These are phyloP conservation scores for Aethionema arabicum DNA, from an alignment of 345 rosid species.

Conservation along the genomic window DNA sequence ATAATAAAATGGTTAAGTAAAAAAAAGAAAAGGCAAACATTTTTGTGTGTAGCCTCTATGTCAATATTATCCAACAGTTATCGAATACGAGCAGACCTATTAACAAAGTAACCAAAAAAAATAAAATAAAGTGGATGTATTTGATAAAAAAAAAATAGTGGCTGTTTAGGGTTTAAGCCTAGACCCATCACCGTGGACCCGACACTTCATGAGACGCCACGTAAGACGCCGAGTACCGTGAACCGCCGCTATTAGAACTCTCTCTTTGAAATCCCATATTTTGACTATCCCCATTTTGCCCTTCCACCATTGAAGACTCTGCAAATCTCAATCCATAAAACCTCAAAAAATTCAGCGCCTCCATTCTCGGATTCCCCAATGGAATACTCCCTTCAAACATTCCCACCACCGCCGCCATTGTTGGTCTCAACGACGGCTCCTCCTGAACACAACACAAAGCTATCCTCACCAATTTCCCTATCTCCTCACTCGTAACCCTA, in stretches of 20 bases:
- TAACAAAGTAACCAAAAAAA: conserved; percentile 18
- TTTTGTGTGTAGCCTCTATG: conserved; percentile 10
- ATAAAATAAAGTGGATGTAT: neutral
- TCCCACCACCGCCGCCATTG: conserved; percentile 61
- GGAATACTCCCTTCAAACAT: conserved; percentile 74
- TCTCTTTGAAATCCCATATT: conserved; percentile 38
- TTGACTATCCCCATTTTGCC: conserved; percentile 37
- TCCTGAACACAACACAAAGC: conserved; percentile 80
- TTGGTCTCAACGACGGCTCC: conserved; percentile 60
- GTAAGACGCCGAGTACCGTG: conserved; percentile 46
- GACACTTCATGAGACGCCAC: conserved; percentile 80
- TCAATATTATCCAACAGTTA: conserved; percentile 18
- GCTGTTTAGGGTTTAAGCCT: neutral
- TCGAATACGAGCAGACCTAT: conserved; percentile 27
- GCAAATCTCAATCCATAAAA: conserved; percentile 76
- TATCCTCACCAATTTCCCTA: conserved; percentile 50
- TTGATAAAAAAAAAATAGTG: neutral
- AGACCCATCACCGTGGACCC: conserved; percentile 61
- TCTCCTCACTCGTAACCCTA: conserved; percentile 59
- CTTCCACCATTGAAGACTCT: conserved; percentile 67
- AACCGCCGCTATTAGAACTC: conserved; percentile 41
- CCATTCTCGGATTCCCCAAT: conserved; percentile 59
- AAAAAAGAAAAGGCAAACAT: neutral
- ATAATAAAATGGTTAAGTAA: no score
- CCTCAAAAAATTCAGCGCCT: conserved; percentile 78